Percentiles rank a stretch among this genome's conserved stretches.
Conservation (phyloP, 306 rosid genomes). For the Ormosia semicastrata region DNA sequence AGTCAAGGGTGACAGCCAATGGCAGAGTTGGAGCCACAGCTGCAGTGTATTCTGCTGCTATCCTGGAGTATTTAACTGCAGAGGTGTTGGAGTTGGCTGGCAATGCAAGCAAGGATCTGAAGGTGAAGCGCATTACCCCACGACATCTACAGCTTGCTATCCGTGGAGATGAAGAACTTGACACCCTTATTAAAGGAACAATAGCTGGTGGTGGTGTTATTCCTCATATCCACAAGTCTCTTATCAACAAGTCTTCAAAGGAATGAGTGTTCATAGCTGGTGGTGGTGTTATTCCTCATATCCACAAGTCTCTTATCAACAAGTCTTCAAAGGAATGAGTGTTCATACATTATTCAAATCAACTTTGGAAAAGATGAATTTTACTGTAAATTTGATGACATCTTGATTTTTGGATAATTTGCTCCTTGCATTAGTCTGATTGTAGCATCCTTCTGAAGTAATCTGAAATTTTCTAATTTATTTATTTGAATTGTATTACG, state of each 20-base stretch:
- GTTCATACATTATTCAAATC: not conserved
- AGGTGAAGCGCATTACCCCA: constrained; percentile 81
- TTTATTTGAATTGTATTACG: not conserved
- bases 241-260: constrained; percentile 75
- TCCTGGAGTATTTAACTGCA: constrained; percentile 69
- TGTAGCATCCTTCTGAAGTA: not conserved
- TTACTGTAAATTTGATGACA: constrained; percentile 23
- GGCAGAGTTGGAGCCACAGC: constrained; percentile 86
- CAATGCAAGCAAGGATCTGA: constrained; percentile 82
- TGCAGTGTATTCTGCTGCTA: constrained; percentile 79
- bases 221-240: constrained; percentile 84
- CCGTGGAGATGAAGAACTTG: constrained; percentile 79
- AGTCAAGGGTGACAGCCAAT: constrained; percentile 59
- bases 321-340: constrained; percentile 71
- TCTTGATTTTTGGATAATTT: constrained; percentile 27
- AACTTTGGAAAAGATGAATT: not conserved
- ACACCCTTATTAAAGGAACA: constrained; percentile 74
- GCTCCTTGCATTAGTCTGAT: constrained; percentile 10
- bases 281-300: constrained; percentile 85
- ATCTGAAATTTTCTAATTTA: not conserved
- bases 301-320: constrained; percentile 79
- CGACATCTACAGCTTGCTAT: constrained; percentile 84
- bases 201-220: constrained; percentile 86
- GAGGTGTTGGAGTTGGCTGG: constrained; percentile 87
- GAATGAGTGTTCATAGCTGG: constrained; percentile 76